Base-by-base conservation (phyloP, 495 filamentous ascomycete genomes). In the Thermothielavioides terrestris region DNA sequence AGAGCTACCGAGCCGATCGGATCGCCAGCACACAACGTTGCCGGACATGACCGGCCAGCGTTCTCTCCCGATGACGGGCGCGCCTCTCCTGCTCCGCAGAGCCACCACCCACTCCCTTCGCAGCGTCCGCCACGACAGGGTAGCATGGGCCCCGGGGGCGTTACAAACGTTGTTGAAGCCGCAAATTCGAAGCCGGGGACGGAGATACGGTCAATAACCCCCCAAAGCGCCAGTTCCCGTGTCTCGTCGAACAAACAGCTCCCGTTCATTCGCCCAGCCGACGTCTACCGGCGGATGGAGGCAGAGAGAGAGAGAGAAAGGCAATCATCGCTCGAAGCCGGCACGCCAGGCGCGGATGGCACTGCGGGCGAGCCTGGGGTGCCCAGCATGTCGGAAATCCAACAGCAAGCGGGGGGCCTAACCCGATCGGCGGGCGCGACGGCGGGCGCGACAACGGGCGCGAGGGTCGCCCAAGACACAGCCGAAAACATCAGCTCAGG, bases 261-360 rank as follows among this genome's bases (percentile, higher is more conserved):
- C 1, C 77, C 84, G 2, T 81, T 91, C 52, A 73, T 88, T 21
- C 75, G 85, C 15, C 86, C 89, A 10, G 81, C 81, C 18, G 87
- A 95, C 53, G 85, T 90, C 27, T 92, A 92, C 61, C 80, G 74
- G 49, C 79, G 85, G 2, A 72, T 85, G 62, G 78, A 78, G 37
- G 84, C 88, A 53, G 85, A 86, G 50, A 76, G 70, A 47, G 70
- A 78, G 50, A 72, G 64, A 46, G 77, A 81, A 62, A 65, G 74
- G 60, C 66, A 73, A 11, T 71, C 69, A 39, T 75, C 76, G 17
- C 61, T 73, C 46, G 81, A 82, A 0, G 76, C 77, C 12, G 62
- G 67, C 28, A 64, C 69, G 43, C 68, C 72, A 22, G 77, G 66
- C 42, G 54, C 72, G 50, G 74, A 75, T 48, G 64, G 66, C 28